These are phyloP conservation scores for Cladosporium velox DNA, from an alignment of 2,329 filamentous ascomycete genomes.

Conservation along the genomic window DNA sequence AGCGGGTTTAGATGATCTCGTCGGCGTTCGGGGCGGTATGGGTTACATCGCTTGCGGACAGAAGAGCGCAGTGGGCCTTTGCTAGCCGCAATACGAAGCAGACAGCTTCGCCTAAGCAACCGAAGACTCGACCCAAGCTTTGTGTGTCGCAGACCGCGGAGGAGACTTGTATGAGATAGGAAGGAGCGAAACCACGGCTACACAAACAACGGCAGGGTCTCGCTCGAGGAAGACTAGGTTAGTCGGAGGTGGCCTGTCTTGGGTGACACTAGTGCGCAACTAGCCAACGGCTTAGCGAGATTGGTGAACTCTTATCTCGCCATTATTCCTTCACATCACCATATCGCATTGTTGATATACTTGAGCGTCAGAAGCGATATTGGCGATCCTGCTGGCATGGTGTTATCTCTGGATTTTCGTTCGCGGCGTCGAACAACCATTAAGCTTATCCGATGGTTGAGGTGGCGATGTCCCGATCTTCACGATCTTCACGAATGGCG, in stretches of 20 bases:
- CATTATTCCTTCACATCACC: background rate
- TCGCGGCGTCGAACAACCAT: background rate
- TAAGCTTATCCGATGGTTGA: background rate
- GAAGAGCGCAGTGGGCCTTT: background rate
- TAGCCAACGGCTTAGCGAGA: constrained; percentile 3
- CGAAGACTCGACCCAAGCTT: constrained; percentile 11
- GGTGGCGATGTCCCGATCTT: background rate
- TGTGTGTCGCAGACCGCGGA: background rate
- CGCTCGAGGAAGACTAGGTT: background rate
- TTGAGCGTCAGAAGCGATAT: background rate
- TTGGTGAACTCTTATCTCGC: constrained; percentile 11
- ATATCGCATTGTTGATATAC: constrained; percentile 2
- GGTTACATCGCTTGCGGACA: constrained; percentile 5
- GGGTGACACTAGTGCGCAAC: background rate
- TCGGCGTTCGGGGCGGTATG: background rate
- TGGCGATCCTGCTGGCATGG: background rate
- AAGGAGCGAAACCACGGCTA: background rate
- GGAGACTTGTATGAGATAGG: constrained; percentile 5
- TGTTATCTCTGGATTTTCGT: background rate
- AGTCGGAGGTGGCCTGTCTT: background rate
- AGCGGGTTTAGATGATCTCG: background rate
- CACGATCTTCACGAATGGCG: background rate
- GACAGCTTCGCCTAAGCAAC: constrained; percentile 5
- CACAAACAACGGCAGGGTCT: background rate
- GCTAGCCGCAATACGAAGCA: constrained; percentile 6